A percentile compares a stretch with the other conserved stretches of the same genome.
These are phyloP conservation scores for Paramecium tetraurelia DNA, from an alignment of 73 alveolate genomes.

Conservation along the genomic window DNA sequence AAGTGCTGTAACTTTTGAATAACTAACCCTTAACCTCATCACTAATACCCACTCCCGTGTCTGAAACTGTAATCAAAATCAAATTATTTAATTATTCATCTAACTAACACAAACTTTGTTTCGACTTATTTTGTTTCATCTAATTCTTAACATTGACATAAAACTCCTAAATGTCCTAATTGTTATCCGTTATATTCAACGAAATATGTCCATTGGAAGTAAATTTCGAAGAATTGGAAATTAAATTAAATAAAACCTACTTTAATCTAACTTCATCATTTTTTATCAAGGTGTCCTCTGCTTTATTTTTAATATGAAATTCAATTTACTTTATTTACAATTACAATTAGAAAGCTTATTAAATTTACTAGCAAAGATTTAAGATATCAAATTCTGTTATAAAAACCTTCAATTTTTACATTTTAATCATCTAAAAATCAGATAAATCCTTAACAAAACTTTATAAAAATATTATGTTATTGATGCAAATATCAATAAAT, in stretches of 20 bases:
- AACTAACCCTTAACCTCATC: background rate
- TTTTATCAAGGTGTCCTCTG: background rate
- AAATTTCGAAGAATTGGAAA: background rate
- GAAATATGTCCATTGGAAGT: background rate
- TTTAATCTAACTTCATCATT: slow-evolving; percentile 14
- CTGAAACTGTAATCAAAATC: background rate
- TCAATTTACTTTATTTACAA: background rate
- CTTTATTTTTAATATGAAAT: background rate
- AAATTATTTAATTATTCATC: background rate
- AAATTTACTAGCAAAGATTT: background rate
- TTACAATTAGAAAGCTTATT: background rate
- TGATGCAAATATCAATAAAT: background rate
- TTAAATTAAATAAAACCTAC: slow-evolving; percentile 4
- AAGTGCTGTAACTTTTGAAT: slow-evolving; percentile 23
- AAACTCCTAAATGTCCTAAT: background rate
- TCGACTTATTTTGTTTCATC: background rate
- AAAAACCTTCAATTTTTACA: background rate
- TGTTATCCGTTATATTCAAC: background rate
- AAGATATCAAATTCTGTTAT: background rate
- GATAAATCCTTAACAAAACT: slow-evolving; percentile 34
- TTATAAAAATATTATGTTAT: background rate
- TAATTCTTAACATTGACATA: background rate
- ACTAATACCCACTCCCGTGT: slow-evolving; percentile 28
- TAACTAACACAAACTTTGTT: background rate
- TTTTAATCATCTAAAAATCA: background rate